Base-by-base conservation (phyloP, 106 monocot genomes). In the Apostasia ramifera region DNA sequence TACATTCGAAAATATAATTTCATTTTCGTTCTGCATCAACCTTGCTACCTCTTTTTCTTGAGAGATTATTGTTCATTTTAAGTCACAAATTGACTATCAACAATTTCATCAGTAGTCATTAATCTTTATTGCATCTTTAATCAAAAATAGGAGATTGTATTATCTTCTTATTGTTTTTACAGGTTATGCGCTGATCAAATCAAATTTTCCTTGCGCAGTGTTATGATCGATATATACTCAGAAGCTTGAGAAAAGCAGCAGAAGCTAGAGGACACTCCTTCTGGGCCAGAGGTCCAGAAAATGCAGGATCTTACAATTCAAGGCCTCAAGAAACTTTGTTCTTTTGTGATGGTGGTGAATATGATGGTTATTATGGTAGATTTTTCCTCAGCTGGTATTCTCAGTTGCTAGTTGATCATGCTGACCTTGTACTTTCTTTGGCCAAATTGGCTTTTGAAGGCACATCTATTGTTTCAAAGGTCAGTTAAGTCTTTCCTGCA, bases 331-430 rank as follows among this genome's bases (percentile, higher is more conserved):
- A 89, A 67, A 92, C 92, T 74, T 86, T 78, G 69, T 97, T 92
- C 66, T 92, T 97, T 68, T 81, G 82, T 77, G 95, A 97, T 77
- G 95, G 95, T 64, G 95, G 95, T 47, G 89, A 87, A 52, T 97
- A 89, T 80, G 91, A 97, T 75, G 81, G 92, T 55, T 89, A 92
- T 77, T 97, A 97, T 81, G 92, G 95, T 59, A 82, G 92, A 80
- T 97, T 97, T 71, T 97, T 97, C 75, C 92, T 97, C 60, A 52
- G 70, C 66, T 97, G 95, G 95, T 89, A 92, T 77, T 89, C 95
- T 14, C 70, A 78, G 12, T 79, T 86, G n/a, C 78, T 97, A 52
- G 64, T 86, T 15, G 92, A 89, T 62, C 95, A 97, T 83, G 95
- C 84, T 8, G 92, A 92, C 47, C 82, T 68, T 74, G 95, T 92